A percentile compares a stretch with the other conserved stretches of the same genome.
These are phyloP conservation scores for Suillus fuscotomentosus DNA, from an alignment of 768 basidiomycete species.

Conservation along the genomic window DNA sequence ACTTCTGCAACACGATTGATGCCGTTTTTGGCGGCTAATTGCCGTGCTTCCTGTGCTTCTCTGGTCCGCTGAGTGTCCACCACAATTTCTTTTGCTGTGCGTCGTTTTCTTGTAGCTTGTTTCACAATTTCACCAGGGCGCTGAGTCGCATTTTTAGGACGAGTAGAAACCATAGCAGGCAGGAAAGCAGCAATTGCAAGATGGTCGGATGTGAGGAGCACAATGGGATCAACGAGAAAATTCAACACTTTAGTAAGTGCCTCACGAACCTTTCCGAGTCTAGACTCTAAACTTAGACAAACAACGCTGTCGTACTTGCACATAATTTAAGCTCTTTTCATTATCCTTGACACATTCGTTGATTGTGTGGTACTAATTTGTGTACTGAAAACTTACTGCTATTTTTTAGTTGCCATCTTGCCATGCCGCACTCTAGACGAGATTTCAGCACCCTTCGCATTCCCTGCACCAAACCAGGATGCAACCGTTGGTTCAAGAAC, in stretches of 20 bases:
- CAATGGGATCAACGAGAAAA: background rate
- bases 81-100: constrained; percentile 9
- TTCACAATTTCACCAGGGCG: constrained; percentile 9
- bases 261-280: background rate
- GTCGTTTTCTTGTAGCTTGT: background rate
- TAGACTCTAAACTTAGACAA: background rate
- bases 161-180: background rate
- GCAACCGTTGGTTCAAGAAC: background rate
- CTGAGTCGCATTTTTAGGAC: constrained; percentile 4
- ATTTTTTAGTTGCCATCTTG: background rate
- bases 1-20: background rate
- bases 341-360: background rate
- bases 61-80: constrained; percentile 2
- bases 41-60: constrained; percentile 3
- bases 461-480: constrained; percentile 1
- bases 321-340: background rate
- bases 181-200: background rate
- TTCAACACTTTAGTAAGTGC: background rate
- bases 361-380: background rate
- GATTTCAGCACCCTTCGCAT: background rate
- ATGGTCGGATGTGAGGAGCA: background rate
- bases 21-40: background rate
- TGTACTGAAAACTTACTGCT: too few relatives aligned
- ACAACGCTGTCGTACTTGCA: background rate
- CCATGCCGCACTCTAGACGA: constrained; percentile 6